These are phyloP conservation scores for Suillus paluster DNA, from an alignment of 768 basidiomycete species.

Conservation along the genomic window DNA sequence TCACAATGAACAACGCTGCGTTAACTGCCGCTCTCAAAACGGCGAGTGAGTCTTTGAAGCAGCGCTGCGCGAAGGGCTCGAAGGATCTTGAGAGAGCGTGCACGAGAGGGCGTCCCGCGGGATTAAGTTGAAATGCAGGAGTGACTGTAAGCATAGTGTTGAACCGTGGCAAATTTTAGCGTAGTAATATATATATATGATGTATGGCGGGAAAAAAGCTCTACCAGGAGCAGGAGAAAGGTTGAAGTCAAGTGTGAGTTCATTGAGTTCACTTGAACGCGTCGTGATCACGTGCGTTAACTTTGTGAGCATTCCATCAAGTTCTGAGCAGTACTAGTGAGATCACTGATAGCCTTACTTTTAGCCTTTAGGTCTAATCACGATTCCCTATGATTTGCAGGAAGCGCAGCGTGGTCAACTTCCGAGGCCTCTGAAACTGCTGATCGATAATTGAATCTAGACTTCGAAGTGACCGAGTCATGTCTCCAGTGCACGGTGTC, in stretches of 20 bases:
- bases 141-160: background rate
- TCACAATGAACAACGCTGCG: background rate
- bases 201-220: background rate
- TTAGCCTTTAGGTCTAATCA: background rate
- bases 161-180: background rate
- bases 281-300: background rate
- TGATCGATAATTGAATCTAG: background rate
- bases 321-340: no score
- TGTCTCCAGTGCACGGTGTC: background rate
- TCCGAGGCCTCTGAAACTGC: background rate
- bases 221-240: background rate
- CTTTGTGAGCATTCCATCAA: no score
- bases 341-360: no score
- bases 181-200: background rate
- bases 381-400: background rate
- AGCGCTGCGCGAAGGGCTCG: background rate
- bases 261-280: background rate
- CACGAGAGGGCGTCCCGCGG: background rate
- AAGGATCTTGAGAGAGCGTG: background rate
- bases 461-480: background rate
- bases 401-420: no score
- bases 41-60: background rate
- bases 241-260: background rate
- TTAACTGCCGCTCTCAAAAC: background rate
- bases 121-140: conserved; percentile 1